Evolutionary conservation across 1,284 basidiomycete genomes (phyloP).

Genomic region (Puccinia brachypodii): DNA sequence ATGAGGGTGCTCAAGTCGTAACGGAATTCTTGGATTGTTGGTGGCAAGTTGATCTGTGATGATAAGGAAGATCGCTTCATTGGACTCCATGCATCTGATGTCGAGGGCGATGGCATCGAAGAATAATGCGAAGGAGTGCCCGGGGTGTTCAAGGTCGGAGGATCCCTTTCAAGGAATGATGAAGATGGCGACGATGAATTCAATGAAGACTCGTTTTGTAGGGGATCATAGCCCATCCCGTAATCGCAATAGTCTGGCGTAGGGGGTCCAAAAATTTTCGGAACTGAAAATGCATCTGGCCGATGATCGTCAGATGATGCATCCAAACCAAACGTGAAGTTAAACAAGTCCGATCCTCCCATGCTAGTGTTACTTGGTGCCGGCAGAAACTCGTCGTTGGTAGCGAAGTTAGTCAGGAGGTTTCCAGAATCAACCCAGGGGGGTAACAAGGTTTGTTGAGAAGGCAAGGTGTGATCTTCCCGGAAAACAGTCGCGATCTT

Average conservation of each 20-base stretch:
- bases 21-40: constrained; percentile 11
- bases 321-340: not conserved
- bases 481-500: not conserved
- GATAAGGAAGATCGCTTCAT: constrained; percentile 13
- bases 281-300: not conserved
- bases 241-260: not conserved
- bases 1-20: not conserved
- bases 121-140: not conserved
- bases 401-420: not conserved
- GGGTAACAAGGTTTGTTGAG: not conserved
- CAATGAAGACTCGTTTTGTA: not conserved
- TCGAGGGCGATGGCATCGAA: not conserved
- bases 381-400: not conserved
- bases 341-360: not conserved
- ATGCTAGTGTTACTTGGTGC: not conserved
- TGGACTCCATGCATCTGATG: not conserved
- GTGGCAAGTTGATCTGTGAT: not conserved
- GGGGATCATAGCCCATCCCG: not conserved
- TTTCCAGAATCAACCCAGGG: not conserved
- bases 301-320: not conserved
- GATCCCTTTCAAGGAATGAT: not conserved
- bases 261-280: not conserved
- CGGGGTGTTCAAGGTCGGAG: not conserved
- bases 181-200: not conserved
- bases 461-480: not conserved